These are phyloP conservation scores for Entamoeba histolytica DNA, from an alignment of 208 protist species.

Conservation along the genomic window DNA sequence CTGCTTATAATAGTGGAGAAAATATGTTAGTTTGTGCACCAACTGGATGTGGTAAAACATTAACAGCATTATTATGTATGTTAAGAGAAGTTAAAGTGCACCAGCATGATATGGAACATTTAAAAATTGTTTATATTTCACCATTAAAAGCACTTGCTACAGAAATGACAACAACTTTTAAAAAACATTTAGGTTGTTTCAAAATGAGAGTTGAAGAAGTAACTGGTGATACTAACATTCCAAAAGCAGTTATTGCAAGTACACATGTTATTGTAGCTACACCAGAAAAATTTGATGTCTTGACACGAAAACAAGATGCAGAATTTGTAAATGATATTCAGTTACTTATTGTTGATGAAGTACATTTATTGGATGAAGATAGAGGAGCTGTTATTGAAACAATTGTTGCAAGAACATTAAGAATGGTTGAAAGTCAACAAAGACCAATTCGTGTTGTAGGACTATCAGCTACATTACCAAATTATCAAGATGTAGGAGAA, in stretches of 20 bases:
- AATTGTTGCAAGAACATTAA: conserved; percentile 78
- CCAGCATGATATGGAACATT: conserved; percentile 29
- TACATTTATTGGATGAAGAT: conserved; percentile 95
- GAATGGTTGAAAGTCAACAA: conserved; percentile 46
- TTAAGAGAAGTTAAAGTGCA: conserved; percentile 48
- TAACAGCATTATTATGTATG: conserved; percentile 91
- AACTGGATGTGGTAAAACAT: conserved; percentile 97
- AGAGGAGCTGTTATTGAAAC: conserved; percentile 95
- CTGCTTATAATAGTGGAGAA: conserved; percentile 62
- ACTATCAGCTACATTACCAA: conserved; percentile 93
- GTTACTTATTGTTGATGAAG: conserved; percentile 81
- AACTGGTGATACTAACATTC: conserved; percentile 72
- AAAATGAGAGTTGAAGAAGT: conserved; percentile 39
- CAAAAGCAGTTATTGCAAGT: conserved; percentile 69
- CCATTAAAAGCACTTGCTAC: conserved; percentile 99
- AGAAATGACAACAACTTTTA: conserved; percentile 76
- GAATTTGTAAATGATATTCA: conserved; percentile 50
- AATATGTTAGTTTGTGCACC: conserved; percentile 87
- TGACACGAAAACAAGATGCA: conserved; percentile 85
- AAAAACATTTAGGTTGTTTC: neutral
- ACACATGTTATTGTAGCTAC: conserved; percentile 94
- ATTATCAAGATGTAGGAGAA: conserved; percentile 87
- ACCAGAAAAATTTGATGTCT: conserved; percentile 99
- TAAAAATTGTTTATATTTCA: conserved; percentile 98
- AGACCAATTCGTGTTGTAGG: conserved; percentile 77